Conservation (phyloP, 768 basidiomycete species). For the Hysterangium stoloniferum region DNA sequence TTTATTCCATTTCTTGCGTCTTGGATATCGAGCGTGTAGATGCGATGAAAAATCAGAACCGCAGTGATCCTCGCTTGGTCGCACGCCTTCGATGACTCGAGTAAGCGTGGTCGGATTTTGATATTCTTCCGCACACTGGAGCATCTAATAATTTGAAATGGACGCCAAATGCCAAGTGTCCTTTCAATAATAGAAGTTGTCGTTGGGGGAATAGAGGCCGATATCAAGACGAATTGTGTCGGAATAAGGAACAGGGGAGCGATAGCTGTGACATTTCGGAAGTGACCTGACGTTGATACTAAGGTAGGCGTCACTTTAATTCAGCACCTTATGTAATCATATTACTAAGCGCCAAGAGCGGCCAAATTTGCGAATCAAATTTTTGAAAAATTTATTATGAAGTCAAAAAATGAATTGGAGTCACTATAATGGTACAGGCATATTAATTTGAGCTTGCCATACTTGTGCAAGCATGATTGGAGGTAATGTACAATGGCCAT, state of each 20-base stretch:
- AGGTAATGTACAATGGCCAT: too few relatives aligned
- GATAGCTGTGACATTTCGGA: background rate
- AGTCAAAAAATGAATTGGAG: too few relatives aligned
- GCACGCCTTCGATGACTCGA: background rate
- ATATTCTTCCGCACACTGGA: background rate
- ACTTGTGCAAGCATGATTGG: too few relatives aligned
- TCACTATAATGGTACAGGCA: too few relatives aligned
- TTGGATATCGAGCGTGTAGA: background rate
- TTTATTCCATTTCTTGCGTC: background rate
- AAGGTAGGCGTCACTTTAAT: too few relatives aligned
- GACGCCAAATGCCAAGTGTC: background rate
- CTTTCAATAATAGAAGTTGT: background rate
- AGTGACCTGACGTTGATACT: background rate
- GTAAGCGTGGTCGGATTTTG: background rate
- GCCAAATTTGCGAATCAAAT: too few relatives aligned
- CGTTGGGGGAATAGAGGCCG: background rate
- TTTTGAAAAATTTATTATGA: too few relatives aligned
- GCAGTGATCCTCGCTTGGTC: too few relatives aligned
- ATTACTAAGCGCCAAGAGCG: too few relatives aligned
- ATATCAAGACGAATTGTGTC: background rate
- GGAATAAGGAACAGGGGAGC: background rate
- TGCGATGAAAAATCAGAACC: background rate
- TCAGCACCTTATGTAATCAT: too few relatives aligned
- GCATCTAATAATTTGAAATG: background rate
- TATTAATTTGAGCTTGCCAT: too few relatives aligned